Percentiles rank a stretch among this genome's conserved stretches.
Evolutionary conservation across 768 basidiomycete species (phyloP).

Genomic region (Lactifluus rugatus): DNA sequence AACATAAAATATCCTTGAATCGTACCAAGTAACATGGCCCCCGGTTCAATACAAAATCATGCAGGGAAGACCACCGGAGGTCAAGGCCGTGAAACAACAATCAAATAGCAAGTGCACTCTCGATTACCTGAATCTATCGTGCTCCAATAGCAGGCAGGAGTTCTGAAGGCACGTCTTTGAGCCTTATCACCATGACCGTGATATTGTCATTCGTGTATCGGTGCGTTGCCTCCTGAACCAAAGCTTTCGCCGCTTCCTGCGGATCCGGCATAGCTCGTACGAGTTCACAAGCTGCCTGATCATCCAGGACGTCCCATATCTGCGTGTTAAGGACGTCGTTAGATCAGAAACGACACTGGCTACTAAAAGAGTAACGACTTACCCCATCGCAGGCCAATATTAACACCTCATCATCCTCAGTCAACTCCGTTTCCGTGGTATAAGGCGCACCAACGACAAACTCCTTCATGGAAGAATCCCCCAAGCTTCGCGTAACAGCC

Average conservation of each 20-base stretch:
- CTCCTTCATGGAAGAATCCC: conserved; percentile 98
- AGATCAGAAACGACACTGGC: neutral
- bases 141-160: conserved; percentile 12
- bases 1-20: neutral
- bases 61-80: neutral
- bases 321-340: conserved; percentile 25
- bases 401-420: conserved; percentile 86
- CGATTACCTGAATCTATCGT: conserved; percentile 10
- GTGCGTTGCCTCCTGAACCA: conserved; percentile 75
- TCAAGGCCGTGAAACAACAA: neutral
- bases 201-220: conserved; percentile 95
- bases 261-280: conserved; percentile 65
- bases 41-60: neutral
- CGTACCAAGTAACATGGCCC: neutral
- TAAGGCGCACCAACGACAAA: conserved; percentile 97
- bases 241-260: conserved; percentile 65
- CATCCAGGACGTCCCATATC: conserved; percentile 95
- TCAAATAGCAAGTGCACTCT: neutral
- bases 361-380: conserved; percentile 28
- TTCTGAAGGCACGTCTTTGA: conserved; percentile 38
- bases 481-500: conserved; percentile 90
- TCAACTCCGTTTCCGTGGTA: conserved; percentile 93
- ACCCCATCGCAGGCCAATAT: conserved; percentile 98
- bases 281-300: conserved; percentile 85
- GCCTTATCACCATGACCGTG: conserved; percentile 80